Evolutionary conservation across 2,329 filamentous ascomycete species (phyloP), one percentile per base, ranked within the genome.

Genomic region (Colletotrichum sojae): DNA sequence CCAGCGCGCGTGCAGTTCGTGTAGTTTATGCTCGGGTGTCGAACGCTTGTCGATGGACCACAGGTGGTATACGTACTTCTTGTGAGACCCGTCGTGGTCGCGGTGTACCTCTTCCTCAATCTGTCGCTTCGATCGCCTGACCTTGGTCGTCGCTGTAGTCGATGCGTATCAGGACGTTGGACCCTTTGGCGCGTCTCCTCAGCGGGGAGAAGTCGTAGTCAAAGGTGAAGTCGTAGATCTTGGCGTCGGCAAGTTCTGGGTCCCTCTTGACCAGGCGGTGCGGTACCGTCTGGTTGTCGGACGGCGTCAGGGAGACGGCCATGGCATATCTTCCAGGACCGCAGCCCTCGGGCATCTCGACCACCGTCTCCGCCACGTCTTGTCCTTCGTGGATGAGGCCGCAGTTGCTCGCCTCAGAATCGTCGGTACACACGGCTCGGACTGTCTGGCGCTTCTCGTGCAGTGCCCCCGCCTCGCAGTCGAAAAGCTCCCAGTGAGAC

Each of bases 1-100:
- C 72, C 72, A 73, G 6, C 72, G 71, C 57, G 40, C 52, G 22
- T 73, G 61, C 25, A 73, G 66, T 45, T 56, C 40, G 27, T 73
- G 52, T 15, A 66, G 60, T 48, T 71, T 22, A 25, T 71, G 20
- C 6, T 69, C 54, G 6, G 68, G 60, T n/a, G 66, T 71, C 22
- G 39, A 22, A 10, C 70, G 63, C 53, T 52, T 49, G 22, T 73
- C 70, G 5, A 54, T 13, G 3, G 45, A 22, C 53, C 53, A 56
- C 31, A 40, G 20, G 53, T 56, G 53, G n/a, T 56, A 40, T 18
- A 56, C 39, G 27, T 31, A 73, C 18, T 16, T 22, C 25, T 73
- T 31, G 20, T 72, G 59, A 15, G 40, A 39, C 22, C 71, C 67
- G 18, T 45, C 64, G 27, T 72, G 67, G 13, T 57, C 51, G 13